Percentiles rank a stretch among this genome's conserved stretches.
Conservation (phyloP, 176 grass and related monocot species). For the Alloteropsis semialata region DNA sequence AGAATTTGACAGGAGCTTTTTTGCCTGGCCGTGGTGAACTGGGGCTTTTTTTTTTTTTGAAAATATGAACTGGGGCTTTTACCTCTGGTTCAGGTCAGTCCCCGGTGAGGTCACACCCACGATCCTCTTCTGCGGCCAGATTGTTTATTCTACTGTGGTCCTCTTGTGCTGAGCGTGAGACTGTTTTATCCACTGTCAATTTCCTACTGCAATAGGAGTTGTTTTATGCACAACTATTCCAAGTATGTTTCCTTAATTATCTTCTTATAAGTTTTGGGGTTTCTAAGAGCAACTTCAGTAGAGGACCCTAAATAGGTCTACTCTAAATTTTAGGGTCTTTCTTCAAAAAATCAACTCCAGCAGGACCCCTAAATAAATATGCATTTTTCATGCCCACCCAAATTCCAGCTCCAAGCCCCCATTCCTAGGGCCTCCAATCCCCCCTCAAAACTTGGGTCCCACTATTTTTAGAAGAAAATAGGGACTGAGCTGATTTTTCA, state of each 20-base stretch:
- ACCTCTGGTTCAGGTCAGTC: constrained; percentile 10
- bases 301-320: too few species aligned
- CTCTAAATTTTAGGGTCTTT: too few species aligned
- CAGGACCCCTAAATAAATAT: too few species aligned
- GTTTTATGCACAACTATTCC: not conserved
- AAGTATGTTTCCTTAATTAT: not conserved
- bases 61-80: not conserved
- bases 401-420: too few species aligned
- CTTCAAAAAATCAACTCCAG: too few species aligned
- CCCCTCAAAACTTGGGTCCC: too few species aligned
- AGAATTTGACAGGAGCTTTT: not conserved
- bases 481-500: too few species aligned
- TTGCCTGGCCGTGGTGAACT: constrained; percentile 4
- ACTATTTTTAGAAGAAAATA: too few species aligned
- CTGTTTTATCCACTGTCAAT: not conserved
- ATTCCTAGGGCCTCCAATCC: too few species aligned
- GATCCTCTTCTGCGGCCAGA: not conserved
- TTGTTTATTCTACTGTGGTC: not conserved
- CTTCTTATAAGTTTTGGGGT: not conserved
- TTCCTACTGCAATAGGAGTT: not conserved
- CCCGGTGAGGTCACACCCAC: constrained; percentile 27
- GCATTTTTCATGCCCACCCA: too few species aligned
- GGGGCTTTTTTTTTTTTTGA: too few species aligned
- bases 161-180: not conserved
- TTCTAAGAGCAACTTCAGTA: too few species aligned